Conservation (phyloP, 768 basidiomycete genomes). For the Boletus bicolor region DNA sequence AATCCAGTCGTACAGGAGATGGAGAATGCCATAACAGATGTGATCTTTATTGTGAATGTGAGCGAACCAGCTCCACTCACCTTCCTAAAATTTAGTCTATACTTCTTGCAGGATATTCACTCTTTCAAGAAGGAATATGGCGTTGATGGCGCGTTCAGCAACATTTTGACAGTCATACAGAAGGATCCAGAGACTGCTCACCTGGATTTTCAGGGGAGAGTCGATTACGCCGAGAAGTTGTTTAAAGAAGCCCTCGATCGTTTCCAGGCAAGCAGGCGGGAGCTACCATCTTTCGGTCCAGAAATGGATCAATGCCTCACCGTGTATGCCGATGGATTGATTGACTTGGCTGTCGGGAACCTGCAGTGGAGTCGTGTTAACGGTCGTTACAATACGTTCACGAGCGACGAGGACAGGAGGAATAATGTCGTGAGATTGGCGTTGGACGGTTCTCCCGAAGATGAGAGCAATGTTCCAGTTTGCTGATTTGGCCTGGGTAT, state of each 20-base stretch:
- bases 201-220: slow-evolving; percentile 12
- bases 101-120: slow-evolving; percentile 8
- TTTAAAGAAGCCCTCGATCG: slow-evolving; percentile 2
- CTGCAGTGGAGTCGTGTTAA: slow-evolving; percentile 15
- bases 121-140: slow-evolving; percentile 18
- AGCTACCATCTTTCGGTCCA: slow-evolving; percentile 7
- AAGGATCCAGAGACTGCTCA: slow-evolving; percentile 8
- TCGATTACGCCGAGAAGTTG: slow-evolving; percentile 5
- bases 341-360: slow-evolving; percentile 7
- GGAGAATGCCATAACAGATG: slow-evolving; percentile 8
- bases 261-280: slow-evolving; percentile 1
- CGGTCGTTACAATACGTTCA: slow-evolving; percentile 11
- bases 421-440: neutral
- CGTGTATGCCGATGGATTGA: slow-evolving; percentile 8
- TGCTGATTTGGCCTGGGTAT: too few species aligned
- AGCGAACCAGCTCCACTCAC: neutral
- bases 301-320: slow-evolving; percentile 8
- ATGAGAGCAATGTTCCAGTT: too few species aligned
- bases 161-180: slow-evolving; percentile 10
- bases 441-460: too few species aligned
- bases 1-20: slow-evolving; percentile 10
- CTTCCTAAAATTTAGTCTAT: neutral
- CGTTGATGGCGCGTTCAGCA: slow-evolving; percentile 5
- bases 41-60: slow-evolving; percentile 9
- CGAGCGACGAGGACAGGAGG: slow-evolving; percentile 10